phyloP scores from a whole-genome alignment of 768 basidiomycete genomes.

The Tricholoma flavovirens region DNA sequence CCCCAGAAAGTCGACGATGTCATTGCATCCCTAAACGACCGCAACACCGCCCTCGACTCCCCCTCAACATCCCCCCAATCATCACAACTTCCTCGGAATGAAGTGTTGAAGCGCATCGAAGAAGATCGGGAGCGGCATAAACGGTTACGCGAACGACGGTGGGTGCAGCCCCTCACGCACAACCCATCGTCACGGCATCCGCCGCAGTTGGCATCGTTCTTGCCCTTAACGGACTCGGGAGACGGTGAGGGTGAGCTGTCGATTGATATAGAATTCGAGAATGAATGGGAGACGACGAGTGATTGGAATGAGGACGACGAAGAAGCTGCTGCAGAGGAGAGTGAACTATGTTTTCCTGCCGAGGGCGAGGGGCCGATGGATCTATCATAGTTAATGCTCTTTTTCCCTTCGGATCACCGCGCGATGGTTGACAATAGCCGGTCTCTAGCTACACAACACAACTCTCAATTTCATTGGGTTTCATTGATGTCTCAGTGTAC shows the following conservation, averaged over 20 bases:
- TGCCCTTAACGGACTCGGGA: slow-evolving; percentile 47
- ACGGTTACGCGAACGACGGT: slow-evolving; percentile 81
- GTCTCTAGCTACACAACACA: no score
- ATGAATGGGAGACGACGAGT: slow-evolving; percentile 85
- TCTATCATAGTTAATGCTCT: slow-evolving; percentile 16
- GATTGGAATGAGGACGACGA: slow-evolving; percentile 90
- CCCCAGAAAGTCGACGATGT: slow-evolving; percentile 72
- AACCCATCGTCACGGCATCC: slow-evolving; percentile 35
- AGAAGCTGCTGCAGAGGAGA: slow-evolving; percentile 68
- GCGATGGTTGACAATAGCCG: no score
- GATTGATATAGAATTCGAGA: slow-evolving; percentile 81
- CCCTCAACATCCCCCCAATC: slow-evolving; percentile 21
- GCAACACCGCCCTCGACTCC: slow-evolving; percentile 21
- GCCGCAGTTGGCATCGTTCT: slow-evolving; percentile 51
- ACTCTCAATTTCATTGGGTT: no score
- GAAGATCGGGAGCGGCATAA: slow-evolving; percentile 93
- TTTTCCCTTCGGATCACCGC: no score
- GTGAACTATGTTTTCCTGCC: slow-evolving; percentile 59
- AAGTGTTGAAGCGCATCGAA: slow-evolving; percentile 82
- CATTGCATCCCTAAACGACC: slow-evolving; percentile 47
- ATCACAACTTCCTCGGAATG: slow-evolving; percentile 48
- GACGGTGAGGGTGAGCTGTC: slow-evolving; percentile 56
- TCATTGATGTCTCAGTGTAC: no score
- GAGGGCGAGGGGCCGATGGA: slow-evolving; percentile 42
- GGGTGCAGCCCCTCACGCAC: slow-evolving; percentile 77